Evolutionary conservation across 2,329 filamentous ascomycete genomes (phyloP).

Genomic region (Nemania abortiva): DNA sequence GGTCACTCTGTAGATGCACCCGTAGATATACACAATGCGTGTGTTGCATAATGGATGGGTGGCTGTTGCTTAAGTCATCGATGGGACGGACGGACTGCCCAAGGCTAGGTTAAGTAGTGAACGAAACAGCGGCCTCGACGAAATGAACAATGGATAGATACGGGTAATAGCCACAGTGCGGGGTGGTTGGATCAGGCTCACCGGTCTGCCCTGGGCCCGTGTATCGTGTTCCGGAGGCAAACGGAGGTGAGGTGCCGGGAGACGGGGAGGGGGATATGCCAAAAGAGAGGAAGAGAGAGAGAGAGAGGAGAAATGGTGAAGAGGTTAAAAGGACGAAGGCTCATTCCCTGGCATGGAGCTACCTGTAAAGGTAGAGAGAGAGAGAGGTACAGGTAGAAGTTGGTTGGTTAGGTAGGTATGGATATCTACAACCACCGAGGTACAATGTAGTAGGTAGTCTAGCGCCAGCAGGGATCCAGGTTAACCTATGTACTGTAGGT

Average conservation of each 20-base stretch:
- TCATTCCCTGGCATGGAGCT: not conserved
- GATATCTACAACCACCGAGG: too few relatives aligned
- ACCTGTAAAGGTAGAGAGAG: not conserved
- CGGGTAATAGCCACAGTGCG: not conserved
- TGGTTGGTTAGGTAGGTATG: too few relatives aligned
- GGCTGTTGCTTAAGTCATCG: not conserved
- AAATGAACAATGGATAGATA: not conserved
- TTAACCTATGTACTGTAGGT: too few relatives aligned
- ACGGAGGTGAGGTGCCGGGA: not conserved
- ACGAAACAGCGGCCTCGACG: not conserved
- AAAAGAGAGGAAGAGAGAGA: constrained; percentile 1
- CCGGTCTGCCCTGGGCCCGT: not conserved
- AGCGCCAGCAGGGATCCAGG: not conserved
- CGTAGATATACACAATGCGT: not conserved
- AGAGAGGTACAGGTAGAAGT: too few relatives aligned
- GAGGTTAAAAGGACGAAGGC: not conserved
- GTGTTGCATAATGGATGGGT: constrained; percentile 1
- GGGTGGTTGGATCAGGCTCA: constrained; percentile 5
- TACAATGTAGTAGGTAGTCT: not conserved
- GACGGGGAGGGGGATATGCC: not conserved
- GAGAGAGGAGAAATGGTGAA: not conserved
- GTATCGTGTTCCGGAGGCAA: not conserved
- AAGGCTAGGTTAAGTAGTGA: too few relatives aligned
- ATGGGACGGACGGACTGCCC: not conserved
- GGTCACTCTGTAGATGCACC: not conserved